These are phyloP conservation scores for Tulasnella calospora DNA, from an alignment of 768 basidiomycete genomes.

Conservation along the genomic window DNA sequence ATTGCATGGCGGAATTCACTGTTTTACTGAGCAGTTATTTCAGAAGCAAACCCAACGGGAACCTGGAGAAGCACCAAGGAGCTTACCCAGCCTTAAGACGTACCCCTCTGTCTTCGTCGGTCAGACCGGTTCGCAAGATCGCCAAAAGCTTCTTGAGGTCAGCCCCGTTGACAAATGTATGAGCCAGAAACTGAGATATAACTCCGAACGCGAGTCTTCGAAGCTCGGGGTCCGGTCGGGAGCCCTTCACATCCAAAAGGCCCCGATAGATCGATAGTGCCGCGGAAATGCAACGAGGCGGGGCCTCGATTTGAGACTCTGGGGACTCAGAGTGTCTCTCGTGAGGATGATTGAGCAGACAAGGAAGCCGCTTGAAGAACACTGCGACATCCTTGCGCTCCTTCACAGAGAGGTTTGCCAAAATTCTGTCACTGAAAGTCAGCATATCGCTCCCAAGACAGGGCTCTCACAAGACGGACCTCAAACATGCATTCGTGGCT, in stretches of 20 bases:
- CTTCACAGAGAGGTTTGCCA: not conserved
- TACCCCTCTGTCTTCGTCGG: conserved; percentile 52
- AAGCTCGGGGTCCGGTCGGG: conserved; percentile 47
- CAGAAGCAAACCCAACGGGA: conserved; percentile 35
- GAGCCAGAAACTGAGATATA: conserved; percentile 38
- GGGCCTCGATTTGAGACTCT: conserved; percentile 5
- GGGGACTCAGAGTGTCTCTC: conserved; percentile 35
- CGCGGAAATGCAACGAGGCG: not conserved
- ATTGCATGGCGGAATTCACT: conserved; percentile 38
- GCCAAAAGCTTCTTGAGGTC: conserved; percentile 37
- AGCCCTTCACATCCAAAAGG: conserved; percentile 47
- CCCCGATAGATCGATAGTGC: conserved; percentile 35
- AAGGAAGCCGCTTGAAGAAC: conserved; percentile 26
- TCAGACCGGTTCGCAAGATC: conserved; percentile 48
- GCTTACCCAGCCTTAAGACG: conserved; percentile 63
- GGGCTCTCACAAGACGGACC: not conserved
- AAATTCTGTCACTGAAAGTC: not conserved
- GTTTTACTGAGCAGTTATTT: conserved; percentile 11
- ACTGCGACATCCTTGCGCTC: not conserved
- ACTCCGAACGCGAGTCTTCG: conserved; percentile 31
- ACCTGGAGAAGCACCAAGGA: conserved; percentile 34
- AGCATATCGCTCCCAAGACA: not conserved
- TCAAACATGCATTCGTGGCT: not conserved
- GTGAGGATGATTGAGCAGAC: conserved; percentile 24
- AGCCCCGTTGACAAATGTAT: conserved; percentile 33